phyloP scores from a whole-genome alignment of 306 rosid genomes.

The Biancaea sappan region DNA sequence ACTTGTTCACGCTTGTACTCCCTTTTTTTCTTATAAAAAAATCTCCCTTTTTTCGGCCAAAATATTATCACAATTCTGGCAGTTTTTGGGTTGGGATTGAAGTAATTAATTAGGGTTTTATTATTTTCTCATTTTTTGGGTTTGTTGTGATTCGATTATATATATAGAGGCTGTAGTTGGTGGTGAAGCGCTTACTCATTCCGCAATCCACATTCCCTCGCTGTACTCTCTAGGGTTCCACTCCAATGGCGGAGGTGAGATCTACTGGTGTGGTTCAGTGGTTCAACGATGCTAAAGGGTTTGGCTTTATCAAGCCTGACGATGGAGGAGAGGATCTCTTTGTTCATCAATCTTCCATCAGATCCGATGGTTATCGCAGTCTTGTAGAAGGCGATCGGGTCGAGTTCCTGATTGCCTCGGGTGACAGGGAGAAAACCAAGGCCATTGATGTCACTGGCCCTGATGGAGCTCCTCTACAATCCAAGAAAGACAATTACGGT shows the following conservation, averaged over 20 bases:
- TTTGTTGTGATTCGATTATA: not conserved
- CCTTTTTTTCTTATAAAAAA: too few relatives aligned
- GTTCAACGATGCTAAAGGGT: constrained; percentile 68
- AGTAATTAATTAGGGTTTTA: constrained; percentile 11
- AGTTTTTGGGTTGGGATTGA: not conserved
- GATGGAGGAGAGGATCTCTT: constrained; percentile 63
- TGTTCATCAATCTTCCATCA: constrained; percentile 70
- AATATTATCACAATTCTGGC: not conserved
- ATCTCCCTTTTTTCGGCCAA: too few relatives aligned
- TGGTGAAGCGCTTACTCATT: not conserved
- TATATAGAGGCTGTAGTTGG: not conserved
- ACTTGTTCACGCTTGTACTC: too few relatives aligned
- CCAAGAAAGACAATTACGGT: constrained; percentile 36
- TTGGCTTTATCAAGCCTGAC: constrained; percentile 71
- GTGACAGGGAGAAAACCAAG: constrained; percentile 58
- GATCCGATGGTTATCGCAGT: constrained; percentile 66
- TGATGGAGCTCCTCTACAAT: constrained; percentile 49
- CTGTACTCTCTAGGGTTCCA: constrained; percentile 3
- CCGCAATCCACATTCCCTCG: not conserved
- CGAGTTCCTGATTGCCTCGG: constrained; percentile 53
- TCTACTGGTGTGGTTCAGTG: constrained; percentile 70
- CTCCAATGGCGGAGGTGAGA: constrained; percentile 62
- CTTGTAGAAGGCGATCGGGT: constrained; percentile 58
- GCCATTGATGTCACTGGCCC: constrained; percentile 68
- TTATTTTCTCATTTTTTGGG: not conserved